Conservation (phyloP, 352 stramenopile genomes). For the Phytophthora niederhauseri region DNA sequence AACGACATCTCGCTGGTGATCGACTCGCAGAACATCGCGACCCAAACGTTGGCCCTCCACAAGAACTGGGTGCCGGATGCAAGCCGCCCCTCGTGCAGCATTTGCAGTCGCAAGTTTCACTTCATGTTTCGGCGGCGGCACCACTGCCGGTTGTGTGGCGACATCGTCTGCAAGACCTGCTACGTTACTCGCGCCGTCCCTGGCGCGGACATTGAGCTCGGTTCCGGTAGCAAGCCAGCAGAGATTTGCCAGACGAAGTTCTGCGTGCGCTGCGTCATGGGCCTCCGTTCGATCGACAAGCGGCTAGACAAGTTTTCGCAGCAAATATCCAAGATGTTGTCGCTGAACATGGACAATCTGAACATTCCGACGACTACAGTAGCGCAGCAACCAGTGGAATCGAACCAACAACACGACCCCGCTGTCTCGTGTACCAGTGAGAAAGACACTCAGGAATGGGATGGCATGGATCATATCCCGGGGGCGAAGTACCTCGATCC, state of each 20-base stretch:
- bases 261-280: slow-evolving; percentile 60
- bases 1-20: slow-evolving; percentile 65
- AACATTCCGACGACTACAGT: slow-evolving; percentile 17
- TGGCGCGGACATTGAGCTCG: slow-evolving; percentile 18
- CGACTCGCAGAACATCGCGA: slow-evolving; percentile 55
- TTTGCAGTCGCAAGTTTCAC: slow-evolving; percentile 39
- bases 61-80: slow-evolving; percentile 49
- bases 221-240: slow-evolving; percentile 9
- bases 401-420: slow-evolving; percentile 18
- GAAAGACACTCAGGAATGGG: slow-evolving; percentile 35
- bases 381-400: slow-evolving; percentile 1
- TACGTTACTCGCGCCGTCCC: slow-evolving; percentile 49
- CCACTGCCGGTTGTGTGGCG: slow-evolving; percentile 58
- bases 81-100: slow-evolving; percentile 34
- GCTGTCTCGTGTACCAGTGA: slow-evolving; percentile 36
- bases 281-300: slow-evolving; percentile 47
- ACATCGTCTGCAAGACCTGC: slow-evolving; percentile 59
- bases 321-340: slow-evolving; percentile 42
- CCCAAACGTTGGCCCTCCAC: slow-evolving; percentile 35
- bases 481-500: slow-evolving; percentile 1
- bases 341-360: slow-evolving; percentile 11
- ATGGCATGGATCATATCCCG: slow-evolving; percentile 39
- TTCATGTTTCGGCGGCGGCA: slow-evolving; percentile 46
- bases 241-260: slow-evolving; percentile 57
- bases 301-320: slow-evolving; percentile 36